Base-by-base conservation (phyloP, 768 basidiomycete species). In the Kwoniella shandongensis region DNA sequence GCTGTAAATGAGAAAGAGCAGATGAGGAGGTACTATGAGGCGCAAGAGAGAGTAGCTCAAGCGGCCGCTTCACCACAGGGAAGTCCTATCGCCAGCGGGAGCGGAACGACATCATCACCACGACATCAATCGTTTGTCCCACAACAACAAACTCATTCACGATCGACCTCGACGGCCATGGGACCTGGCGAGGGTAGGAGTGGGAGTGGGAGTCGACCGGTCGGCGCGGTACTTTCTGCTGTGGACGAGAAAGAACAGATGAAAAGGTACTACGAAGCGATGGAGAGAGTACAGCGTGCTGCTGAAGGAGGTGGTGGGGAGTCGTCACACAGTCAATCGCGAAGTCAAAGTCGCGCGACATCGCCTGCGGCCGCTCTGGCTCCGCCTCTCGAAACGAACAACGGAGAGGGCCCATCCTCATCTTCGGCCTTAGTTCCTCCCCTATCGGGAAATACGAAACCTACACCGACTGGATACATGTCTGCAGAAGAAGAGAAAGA, bases 401-500 rank as follows among this genome's bases (percentile, higher is more conserved):
- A n/a, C n/a, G n/a, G n/a, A n/a, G n/a, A n/a, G n/a, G n/a, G n/a
- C n/a, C n/a, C n/a, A n/a, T n/a, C n/a, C n/a, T n/a, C n/a, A n/a
- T n/a, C n/a, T n/a, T n/a, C n/a, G n/a, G n/a, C n/a, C n/a, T n/a
- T n/a, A n/a, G n/a, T n/a, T n/a, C n/a, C n/a, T n/a, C n/a, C n/a
- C n/a, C 46, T 25, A 49, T 49, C 46, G 41, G 44, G 46, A 41
- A 20, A 39, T 49, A 49, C 23, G 47, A 49, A 41, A 46, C 48
- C 20, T 40, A 45, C 10, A 38, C 40, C 32, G 54, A 49, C 32
- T 10, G 50, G 13, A 49, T 75, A 56, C 52, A 53, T 58, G 23
- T 57, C 59, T 5, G 71, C 73, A 2, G 60, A 59, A 36, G 63
- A 72, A 35, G 74, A 75, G 57, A 75, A 75, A 44, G 68, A 73